A percentile compares a stretch with the other conserved stretches of the same genome.
Conservation (phyloP, 192 early-diverging fungal species). For the Backusella australiensis region DNA sequence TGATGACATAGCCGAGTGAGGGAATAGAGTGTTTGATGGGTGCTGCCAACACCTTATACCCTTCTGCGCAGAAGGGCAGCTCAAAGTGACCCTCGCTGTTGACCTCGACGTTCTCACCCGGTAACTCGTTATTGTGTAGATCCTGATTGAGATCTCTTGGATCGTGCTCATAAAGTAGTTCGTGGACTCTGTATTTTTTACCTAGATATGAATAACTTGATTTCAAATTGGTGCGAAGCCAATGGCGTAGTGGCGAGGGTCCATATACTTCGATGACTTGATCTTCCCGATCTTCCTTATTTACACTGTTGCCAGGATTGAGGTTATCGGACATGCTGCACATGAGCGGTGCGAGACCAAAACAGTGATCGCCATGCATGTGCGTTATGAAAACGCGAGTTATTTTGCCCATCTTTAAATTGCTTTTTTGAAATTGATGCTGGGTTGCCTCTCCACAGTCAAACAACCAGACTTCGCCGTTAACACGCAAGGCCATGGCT, state of each 20-base stretch:
- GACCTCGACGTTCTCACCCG: slow-evolving; percentile 17
- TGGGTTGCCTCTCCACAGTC: slow-evolving; percentile 58
- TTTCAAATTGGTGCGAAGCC: slow-evolving; percentile 38
- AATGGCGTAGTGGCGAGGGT: slow-evolving; percentile 39
- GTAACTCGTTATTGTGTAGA: slow-evolving; percentile 19
- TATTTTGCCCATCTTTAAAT: slow-evolving; percentile 35
- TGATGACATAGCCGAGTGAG: slow-evolving; percentile 47
- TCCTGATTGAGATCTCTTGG: slow-evolving; percentile 15
- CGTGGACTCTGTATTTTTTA: slow-evolving; percentile 40
- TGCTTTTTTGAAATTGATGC: slow-evolving; percentile 48
- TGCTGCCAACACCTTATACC: slow-evolving; percentile 35
- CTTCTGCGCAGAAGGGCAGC: neutral
- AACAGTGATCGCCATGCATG: slow-evolving; percentile 56
- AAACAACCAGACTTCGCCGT: slow-evolving; percentile 46
- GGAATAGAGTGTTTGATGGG: slow-evolving; percentile 53
- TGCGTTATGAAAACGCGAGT: slow-evolving; percentile 47
- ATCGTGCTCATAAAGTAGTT: slow-evolving; percentile 34
- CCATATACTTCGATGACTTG: slow-evolving; percentile 51
- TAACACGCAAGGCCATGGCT: slow-evolving; percentile 39
- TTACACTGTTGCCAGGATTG: neutral
- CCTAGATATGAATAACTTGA: slow-evolving; percentile 38
- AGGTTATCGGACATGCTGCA: slow-evolving; percentile 39
- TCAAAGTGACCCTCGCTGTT: neutral
- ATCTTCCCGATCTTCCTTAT: neutral
- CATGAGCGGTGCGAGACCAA: slow-evolving; percentile 47